Conservation (phyloP, 192 early-diverging fungal genomes). For the Coemansia sp. region DNA sequence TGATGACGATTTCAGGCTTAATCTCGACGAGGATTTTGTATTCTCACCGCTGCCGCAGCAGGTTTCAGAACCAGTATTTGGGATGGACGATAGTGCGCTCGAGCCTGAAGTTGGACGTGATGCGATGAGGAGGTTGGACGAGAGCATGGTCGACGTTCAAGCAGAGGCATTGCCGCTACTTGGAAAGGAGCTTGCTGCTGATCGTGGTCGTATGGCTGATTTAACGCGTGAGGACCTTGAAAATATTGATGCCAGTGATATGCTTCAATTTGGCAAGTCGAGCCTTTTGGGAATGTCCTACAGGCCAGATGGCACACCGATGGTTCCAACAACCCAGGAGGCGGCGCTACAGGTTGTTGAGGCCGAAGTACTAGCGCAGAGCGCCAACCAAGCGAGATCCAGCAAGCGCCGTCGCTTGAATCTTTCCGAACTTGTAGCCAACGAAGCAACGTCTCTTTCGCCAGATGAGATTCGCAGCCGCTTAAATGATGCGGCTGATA, state of each 20-base stretch:
- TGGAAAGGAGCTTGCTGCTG: constrained; percentile 23
- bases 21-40: constrained; percentile 53
- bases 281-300: constrained; percentile 26
- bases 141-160: constrained; percentile 37
- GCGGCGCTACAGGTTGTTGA: constrained; percentile 49
- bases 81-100: constrained; percentile 35
- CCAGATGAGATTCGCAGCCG: constrained; percentile 39
- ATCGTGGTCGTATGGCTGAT: constrained; percentile 14
- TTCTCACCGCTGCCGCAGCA: constrained; percentile 41
- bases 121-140: constrained; percentile 46
- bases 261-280: constrained; percentile 31
- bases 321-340: constrained; percentile 44
- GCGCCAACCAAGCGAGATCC: constrained; percentile 17
- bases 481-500: constrained; percentile 38
- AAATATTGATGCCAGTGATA: constrained; percentile 13
- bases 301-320: constrained; percentile 19
- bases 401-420: constrained; percentile 46
- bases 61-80: constrained; percentile 18
- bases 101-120: constrained; percentile 66
- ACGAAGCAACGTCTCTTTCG: constrained; percentile 39
- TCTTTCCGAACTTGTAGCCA: constrained; percentile 45
- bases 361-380: constrained; percentile 31
- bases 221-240: constrained; percentile 40
- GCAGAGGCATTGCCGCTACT: constrained; percentile 41
- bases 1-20: constrained; percentile 58